These are phyloP conservation scores for Alternaria sp. DNA, from an alignment of 2,329 filamentous ascomycete species.

Conservation along the genomic window DNA sequence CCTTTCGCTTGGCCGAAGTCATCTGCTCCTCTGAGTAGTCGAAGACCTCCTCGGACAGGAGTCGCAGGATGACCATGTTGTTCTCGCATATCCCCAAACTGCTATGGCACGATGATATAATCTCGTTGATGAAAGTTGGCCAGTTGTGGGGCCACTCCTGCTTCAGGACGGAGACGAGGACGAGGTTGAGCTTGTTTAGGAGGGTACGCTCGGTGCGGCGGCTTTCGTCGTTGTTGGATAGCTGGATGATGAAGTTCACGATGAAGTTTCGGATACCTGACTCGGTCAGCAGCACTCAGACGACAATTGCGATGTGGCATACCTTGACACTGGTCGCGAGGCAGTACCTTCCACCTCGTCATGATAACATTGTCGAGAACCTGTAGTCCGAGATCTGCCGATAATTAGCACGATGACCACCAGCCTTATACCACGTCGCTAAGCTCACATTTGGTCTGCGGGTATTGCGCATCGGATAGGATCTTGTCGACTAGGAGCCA, in stretches of 20 bases:
- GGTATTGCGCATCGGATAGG: constrained; percentile 88
- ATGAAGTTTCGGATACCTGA: constrained; percentile 98
- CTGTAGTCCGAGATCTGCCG: constrained; percentile 85
- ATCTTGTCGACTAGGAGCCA: constrained; percentile 99
- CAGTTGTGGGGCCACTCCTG: constrained; percentile 99
- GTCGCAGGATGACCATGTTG: constrained; percentile 97
- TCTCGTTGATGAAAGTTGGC: constrained; percentile 99
- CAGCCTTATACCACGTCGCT: constrained; percentile 21
- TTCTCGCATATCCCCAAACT: constrained; percentile 98
- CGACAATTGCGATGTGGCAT: constrained; percentile 36
- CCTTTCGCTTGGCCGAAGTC: constrained; percentile 97
- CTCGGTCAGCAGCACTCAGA: constrained; percentile 14
- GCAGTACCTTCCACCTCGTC: constrained; percentile 98
- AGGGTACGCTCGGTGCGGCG: constrained; percentile 85
- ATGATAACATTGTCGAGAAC: constrained; percentile 98
- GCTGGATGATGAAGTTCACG: constrained; percentile 97
- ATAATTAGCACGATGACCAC: constrained; percentile 43
- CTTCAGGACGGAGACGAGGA: constrained; percentile 96
- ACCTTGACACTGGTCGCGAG: constrained; percentile 95
- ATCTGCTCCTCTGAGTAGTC: constrained; percentile 99
- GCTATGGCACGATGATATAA: constrained; percentile 93
- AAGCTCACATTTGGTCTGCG: constrained; percentile 90
- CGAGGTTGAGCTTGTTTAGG: constrained; percentile 97
- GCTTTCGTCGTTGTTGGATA: constrained; percentile 87
- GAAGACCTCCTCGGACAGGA: constrained; percentile 97